phyloP scores from a whole-genome alignment of 1,284 basidiomycete species.

The Sanghuangporus baumii region DNA sequence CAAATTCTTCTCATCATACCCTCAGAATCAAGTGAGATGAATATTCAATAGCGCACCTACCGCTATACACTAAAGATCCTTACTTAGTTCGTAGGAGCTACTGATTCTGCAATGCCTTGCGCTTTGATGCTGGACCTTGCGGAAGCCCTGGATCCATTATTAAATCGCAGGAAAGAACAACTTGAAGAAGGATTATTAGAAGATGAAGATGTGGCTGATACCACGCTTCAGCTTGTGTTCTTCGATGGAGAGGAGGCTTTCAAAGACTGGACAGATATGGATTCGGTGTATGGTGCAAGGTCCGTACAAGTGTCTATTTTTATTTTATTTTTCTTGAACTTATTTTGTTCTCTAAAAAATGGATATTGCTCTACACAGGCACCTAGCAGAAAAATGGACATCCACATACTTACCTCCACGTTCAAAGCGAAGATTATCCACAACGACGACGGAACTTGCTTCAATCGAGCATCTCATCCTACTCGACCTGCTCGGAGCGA shows the following conservation, averaged over 20 bases:
- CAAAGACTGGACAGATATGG: conserved; percentile 80
- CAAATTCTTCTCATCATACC: conserved; percentile 77
- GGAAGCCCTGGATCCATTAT: conserved; percentile 65
- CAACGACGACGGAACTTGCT: conserved; percentile 56
- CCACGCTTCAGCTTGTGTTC: conserved; percentile 91
- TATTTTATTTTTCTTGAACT: background rate
- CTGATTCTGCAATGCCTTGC: conserved; percentile 94
- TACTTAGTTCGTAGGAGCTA: conserved; percentile 93
- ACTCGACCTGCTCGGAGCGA: conserved; percentile 82
- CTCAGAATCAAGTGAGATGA: conserved; percentile 68
- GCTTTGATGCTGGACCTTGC: conserved; percentile 91
- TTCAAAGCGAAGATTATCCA: conserved; percentile 54
- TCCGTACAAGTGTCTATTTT: conserved; percentile 28
- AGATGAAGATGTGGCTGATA: conserved; percentile 73
- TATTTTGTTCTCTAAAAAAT: background rate
- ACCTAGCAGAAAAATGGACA: conserved; percentile 82
- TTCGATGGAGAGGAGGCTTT: conserved; percentile 99
- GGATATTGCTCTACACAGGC: conserved; percentile 38
- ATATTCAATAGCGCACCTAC: too few species aligned
- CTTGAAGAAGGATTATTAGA: conserved; percentile 55
- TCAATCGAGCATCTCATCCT: conserved; percentile 87
- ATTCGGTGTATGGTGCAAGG: conserved; percentile 94
- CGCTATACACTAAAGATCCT: too few species aligned
- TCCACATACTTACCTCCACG: conserved; percentile 59
- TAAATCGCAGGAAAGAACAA: conserved; percentile 57